Conservation (phyloP, 2,329 filamentous ascomycete species). For the Podosphaera aphanis region DNA sequence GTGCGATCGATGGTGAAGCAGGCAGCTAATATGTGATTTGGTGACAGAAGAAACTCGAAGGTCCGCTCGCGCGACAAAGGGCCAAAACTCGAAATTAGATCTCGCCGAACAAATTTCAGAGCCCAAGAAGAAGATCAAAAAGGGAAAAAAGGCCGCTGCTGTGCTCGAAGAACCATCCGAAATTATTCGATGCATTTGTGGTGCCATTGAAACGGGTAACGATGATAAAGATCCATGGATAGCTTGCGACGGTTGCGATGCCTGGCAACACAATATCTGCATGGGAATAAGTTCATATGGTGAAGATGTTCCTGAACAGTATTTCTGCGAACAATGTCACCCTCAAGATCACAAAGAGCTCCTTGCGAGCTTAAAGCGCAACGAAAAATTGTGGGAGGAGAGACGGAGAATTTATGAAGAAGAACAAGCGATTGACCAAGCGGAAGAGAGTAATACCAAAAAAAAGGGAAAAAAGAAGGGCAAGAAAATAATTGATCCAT, state of each 20-base stretch:
- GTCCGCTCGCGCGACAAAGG: conserved; percentile 88
- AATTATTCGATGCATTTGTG: conserved; percentile 81
- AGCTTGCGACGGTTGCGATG: conserved; percentile 73
- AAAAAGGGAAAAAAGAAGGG: conserved; percentile 34
- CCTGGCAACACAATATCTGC: conserved; percentile 95
- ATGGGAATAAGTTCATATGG: conserved; percentile 63
- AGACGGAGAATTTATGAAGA: conserved; percentile 33
- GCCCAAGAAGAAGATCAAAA: conserved; percentile 25
- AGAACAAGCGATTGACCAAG: conserved; percentile 29
- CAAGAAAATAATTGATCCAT: conserved; percentile 40
- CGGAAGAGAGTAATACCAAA: conserved; percentile 20
- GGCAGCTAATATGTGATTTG: conserved; percentile 8
- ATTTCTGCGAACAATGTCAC: conserved; percentile 78
- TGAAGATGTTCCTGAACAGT: conserved; percentile 54
- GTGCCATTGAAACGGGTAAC: conserved; percentile 63
- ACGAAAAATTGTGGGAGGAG: conserved; percentile 71
- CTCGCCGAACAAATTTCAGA: conserved; percentile 28
- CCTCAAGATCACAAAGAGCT: conserved; percentile 53
- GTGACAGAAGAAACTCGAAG: conserved; percentile 58
- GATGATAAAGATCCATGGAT: conserved; percentile 85
- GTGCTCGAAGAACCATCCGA: conserved; percentile 24
- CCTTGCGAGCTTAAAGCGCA: conserved; percentile 51
- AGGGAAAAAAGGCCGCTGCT: conserved; percentile 25
- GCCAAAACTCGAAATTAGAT: conserved; percentile 69
- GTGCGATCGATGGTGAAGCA: not conserved